These are phyloP conservation scores for Arthrobotrys entomopaga DNA, from an alignment of 2,329 filamentous ascomycete species.

Conservation along the genomic window DNA sequence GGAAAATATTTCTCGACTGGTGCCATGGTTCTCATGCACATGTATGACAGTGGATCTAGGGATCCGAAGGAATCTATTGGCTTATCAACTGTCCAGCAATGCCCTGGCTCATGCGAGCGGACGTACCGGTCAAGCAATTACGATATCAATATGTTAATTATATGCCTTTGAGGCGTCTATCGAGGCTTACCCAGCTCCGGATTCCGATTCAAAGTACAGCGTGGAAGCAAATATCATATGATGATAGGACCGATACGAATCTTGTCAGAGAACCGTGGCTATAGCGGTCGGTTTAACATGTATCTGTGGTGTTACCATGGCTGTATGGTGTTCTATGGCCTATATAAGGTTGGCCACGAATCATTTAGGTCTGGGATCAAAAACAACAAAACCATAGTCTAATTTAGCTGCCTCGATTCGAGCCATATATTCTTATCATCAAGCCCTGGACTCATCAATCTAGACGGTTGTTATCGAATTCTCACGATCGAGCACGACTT, in stretches of 20 bases:
- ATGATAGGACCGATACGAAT: constrained; percentile 7
- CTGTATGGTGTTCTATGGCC: background rate
- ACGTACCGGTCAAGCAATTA: constrained; percentile 12
- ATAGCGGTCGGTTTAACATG: background rate
- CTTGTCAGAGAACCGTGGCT: background rate
- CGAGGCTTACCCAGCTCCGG: constrained; percentile 27
- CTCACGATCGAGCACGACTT: too few species aligned
- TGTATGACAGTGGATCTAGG: constrained; percentile 21
- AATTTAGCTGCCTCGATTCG: too few species aligned
- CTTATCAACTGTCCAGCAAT: background rate
- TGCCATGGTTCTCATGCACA: background rate
- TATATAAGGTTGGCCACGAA: constrained; percentile 20
- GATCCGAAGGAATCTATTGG: constrained; percentile 25
- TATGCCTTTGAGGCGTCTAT: constrained; percentile 23
- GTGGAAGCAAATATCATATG: constrained; percentile 26
- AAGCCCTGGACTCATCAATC: too few species aligned
- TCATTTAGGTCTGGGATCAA: too few species aligned
- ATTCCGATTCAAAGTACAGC: constrained; percentile 7
- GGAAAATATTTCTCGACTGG: background rate
- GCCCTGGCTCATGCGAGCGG: constrained; percentile 19
- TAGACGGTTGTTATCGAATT: too few species aligned
- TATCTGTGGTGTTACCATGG: constrained; percentile 1
- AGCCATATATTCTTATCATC: too few species aligned
- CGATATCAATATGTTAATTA: constrained; percentile 18
- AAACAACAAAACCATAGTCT: too few species aligned